These are phyloP conservation scores for Geotrichum carabidarum DNA, from an alignment of 1,139 yeast species.

Conservation along the genomic window DNA sequence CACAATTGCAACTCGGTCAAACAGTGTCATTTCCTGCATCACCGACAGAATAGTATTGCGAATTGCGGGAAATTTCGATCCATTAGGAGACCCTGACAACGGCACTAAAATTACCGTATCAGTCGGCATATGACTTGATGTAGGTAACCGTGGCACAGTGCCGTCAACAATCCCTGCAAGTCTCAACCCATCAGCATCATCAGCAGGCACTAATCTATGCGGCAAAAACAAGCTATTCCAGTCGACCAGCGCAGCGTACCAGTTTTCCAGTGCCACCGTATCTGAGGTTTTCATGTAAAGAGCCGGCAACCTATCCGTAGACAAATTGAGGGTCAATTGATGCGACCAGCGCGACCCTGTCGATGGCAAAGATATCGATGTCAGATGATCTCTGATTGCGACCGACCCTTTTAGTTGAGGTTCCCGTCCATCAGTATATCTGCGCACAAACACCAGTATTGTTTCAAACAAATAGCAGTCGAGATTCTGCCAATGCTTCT, in stretches of 20 bases:
- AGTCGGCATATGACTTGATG: conserved; percentile 22
- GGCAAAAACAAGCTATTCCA: conserved; percentile 15
- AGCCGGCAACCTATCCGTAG: conserved; percentile 17
- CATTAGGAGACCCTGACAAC: conserved; percentile 23
- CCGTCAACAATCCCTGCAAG: conserved; percentile 11
- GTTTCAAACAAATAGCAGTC: conserved; percentile 27
- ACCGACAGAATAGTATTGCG: conserved; percentile 19
- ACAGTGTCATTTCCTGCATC: conserved; percentile 21
- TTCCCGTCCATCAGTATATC: conserved; percentile 10
- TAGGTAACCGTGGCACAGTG: conserved; percentile 7
- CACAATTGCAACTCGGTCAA: conserved; percentile 26
- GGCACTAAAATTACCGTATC: conserved; percentile 26
- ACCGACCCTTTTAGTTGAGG: conserved; percentile 23
- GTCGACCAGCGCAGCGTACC: conserved; percentile 19
- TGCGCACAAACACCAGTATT: conserved; percentile 23
- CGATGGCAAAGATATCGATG: conserved; percentile 18
- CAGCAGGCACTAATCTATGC: conserved; percentile 13
- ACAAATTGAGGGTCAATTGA: conserved; percentile 18
- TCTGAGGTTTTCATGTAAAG: conserved; percentile 21
- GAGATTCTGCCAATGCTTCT: conserved; percentile 24
- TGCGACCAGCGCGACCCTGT: conserved; percentile 14
- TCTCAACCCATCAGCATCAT: conserved; percentile 12
- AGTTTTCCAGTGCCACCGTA: conserved; percentile 16
- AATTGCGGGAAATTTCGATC: conserved; percentile 23
- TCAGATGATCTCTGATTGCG: conserved; percentile 22